phyloP scores from a whole-genome alignment of 192 early-diverging fungal species.

The Coemansia sp. region DNA sequence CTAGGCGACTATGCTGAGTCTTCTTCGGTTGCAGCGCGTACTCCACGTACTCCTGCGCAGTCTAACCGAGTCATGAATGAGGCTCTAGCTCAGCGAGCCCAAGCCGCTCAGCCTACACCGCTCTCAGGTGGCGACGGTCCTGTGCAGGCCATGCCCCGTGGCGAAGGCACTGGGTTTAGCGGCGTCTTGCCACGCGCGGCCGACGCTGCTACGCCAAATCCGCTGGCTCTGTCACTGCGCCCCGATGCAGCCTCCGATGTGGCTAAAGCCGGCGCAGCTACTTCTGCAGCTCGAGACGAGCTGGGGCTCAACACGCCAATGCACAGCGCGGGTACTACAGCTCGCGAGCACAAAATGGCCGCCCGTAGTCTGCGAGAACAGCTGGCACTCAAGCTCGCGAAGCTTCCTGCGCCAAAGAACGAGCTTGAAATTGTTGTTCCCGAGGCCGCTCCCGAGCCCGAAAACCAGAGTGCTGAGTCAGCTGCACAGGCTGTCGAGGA shows the following conservation, averaged over 20 bases:
- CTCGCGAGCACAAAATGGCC: conserved; percentile 60
- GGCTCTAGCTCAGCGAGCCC: conserved; percentile 79
- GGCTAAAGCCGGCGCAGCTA: conserved; percentile 21
- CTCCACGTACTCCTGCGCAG: conserved; percentile 51
- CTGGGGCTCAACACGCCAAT: conserved; percentile 59
- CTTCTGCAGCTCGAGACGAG: conserved; percentile 61
- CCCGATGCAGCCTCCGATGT: conserved; percentile 20
- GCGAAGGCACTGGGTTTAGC: conserved; percentile 59
- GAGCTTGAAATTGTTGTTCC: conserved; percentile 91
- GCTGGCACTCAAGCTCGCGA: conserved; percentile 65
- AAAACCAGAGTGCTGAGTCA: conserved; percentile 11
- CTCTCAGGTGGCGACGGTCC: conserved; percentile 75
- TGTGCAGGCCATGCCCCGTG: conserved; percentile 24
- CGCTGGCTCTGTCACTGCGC: conserved; percentile 50
- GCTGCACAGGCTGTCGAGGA: conserved; percentile 51
- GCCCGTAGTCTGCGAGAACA: conserved; percentile 61
- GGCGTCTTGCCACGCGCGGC: conserved; percentile 60
- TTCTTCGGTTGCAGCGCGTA: conserved; percentile 43
- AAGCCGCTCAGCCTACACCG: conserved; percentile 76
- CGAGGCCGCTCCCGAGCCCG: conserved; percentile 31
- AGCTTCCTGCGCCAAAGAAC: conserved; percentile 85
- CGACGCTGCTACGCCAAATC: conserved; percentile 77
- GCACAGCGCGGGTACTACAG: conserved; percentile 59
- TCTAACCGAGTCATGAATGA: conserved; percentile 71
- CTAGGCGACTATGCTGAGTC: conserved; percentile 72